Conservation (phyloP, 2,329 filamentous ascomycete genomes). For the Aaosphaeria arxii region DNA sequence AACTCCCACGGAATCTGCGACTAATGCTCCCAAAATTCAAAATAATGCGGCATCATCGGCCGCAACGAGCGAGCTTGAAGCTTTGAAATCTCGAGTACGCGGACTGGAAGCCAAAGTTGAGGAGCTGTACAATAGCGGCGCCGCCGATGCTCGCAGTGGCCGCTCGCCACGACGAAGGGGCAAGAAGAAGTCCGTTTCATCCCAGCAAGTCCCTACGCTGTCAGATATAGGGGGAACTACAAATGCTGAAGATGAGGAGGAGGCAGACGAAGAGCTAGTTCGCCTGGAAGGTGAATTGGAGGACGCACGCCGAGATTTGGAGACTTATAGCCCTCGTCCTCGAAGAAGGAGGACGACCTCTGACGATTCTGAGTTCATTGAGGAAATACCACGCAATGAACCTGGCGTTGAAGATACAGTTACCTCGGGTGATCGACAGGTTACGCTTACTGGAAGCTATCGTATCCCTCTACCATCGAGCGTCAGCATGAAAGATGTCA, state of each 20-base stretch:
- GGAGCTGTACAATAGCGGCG: constrained; percentile 24
- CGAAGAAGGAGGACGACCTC: constrained; percentile 5
- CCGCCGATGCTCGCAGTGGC: constrained; percentile 5
- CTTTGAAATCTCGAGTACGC: constrained; percentile 31
- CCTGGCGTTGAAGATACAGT: constrained; percentile 1
- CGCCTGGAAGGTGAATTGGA: constrained; percentile 32
- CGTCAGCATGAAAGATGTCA: constrained; percentile 30
- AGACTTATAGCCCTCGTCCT: constrained; percentile 16
- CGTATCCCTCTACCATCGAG: constrained; percentile 33
- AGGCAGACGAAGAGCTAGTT: constrained; percentile 30
- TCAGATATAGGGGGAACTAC: neutral
- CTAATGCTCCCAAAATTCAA: neutral
- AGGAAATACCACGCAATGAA: constrained; percentile 24
- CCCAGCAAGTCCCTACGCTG: constrained; percentile 18
- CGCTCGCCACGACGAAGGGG: constrained; percentile 31
- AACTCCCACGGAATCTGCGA: neutral
- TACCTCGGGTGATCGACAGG: constrained; percentile 18
- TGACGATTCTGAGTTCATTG: constrained; percentile 15
- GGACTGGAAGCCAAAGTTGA: constrained; percentile 37
- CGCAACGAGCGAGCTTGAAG: constrained; percentile 28
- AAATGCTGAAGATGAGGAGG: constrained; percentile 16
- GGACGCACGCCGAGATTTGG: constrained; percentile 27
- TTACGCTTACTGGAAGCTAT: constrained; percentile 34
- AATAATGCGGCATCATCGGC: constrained; percentile 3
- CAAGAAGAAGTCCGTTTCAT: constrained; percentile 26